A percentile compares a stretch with the other conserved stretches of the same genome.
Conservation (phyloP, 805 yeast genomes). For the Suhomyces kilbournensis region DNA sequence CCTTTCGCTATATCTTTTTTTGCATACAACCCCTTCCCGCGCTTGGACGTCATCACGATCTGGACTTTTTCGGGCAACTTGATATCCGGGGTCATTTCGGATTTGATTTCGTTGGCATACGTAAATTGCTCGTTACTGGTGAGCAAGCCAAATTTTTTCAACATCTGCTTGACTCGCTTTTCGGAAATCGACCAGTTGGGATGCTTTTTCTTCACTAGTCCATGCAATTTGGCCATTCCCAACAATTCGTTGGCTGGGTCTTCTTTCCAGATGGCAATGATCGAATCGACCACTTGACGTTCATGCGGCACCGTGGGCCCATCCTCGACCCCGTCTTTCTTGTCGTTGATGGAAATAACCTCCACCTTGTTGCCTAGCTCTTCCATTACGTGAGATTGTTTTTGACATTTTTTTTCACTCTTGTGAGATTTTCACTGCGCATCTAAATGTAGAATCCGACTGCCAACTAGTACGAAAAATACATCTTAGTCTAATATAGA, state of each 20-base stretch:
- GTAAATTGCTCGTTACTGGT: conserved; percentile 37
- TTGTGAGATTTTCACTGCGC: neutral
- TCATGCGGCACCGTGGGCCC: conserved; percentile 50
- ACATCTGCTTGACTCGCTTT: conserved; percentile 50
- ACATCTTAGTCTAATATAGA: too few species aligned
- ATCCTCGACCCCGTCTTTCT: conserved; percentile 13
- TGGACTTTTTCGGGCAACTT: conserved; percentile 42
- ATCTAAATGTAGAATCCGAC: too few species aligned
- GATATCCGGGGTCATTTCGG: conserved; percentile 47
- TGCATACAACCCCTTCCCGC: conserved; percentile 65
- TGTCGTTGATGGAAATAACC: conserved; percentile 37
- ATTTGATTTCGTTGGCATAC: conserved; percentile 53
- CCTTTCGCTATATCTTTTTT: conserved; percentile 46
- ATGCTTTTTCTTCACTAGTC: conserved; percentile 47
- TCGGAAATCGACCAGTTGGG: conserved; percentile 64
- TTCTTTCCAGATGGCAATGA: conserved; percentile 64
- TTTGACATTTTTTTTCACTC: neutral
- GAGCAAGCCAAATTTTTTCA: conserved; percentile 56
- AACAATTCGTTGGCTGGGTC: conserved; percentile 61
- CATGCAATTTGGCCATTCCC: conserved; percentile 53
- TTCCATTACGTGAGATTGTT: neutral
- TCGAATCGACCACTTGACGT: conserved; percentile 56
- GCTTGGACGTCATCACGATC: conserved; percentile 46
- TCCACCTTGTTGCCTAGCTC: conserved; percentile 22
- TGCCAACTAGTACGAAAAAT: too few species aligned